phyloP scores from a whole-genome alignment of 169 alveolate genomes.

The Plasmodium coatneyi region DNA sequence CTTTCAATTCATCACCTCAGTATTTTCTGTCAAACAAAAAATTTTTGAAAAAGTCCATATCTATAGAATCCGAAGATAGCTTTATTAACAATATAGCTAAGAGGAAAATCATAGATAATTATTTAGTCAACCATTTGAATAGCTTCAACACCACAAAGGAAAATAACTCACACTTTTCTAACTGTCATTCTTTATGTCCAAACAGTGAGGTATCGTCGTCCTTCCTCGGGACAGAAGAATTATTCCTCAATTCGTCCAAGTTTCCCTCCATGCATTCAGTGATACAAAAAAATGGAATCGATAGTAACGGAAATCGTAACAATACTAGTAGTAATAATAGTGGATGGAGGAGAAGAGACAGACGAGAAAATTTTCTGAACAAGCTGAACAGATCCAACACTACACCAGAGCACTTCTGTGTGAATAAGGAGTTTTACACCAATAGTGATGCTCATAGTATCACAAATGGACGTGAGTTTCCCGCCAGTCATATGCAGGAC shows the following conservation, averaged over 20 bases:
- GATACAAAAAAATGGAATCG: slow-evolving; percentile 6
- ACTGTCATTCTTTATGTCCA: slow-evolving; percentile 43
- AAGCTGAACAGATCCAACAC: slow-evolving; percentile 45
- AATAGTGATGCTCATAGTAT: not conserved
- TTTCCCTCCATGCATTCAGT: slow-evolving; percentile 73
- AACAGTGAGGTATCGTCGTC: slow-evolving; percentile 60
- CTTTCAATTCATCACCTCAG: slow-evolving; percentile 55
- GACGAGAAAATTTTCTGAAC: not conserved
- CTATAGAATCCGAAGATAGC: slow-evolving; percentile 51
- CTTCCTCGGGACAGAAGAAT: slow-evolving; percentile 61
- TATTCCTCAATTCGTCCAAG: slow-evolving; percentile 60
- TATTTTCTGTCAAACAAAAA: slow-evolving; percentile 26
- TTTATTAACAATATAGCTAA: slow-evolving; percentile 40
- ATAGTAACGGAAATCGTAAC: not conserved
- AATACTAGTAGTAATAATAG: not conserved
- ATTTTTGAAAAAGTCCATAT: slow-evolving; percentile 25
- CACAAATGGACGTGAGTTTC: slow-evolving; percentile 1
- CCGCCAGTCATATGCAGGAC: not conserved
- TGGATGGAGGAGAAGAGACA: not conserved
- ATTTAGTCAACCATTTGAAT: slow-evolving; percentile 40
- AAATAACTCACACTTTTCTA: slow-evolving; percentile 40
- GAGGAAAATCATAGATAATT: slow-evolving; percentile 50
- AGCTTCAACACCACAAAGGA: slow-evolving; percentile 46
- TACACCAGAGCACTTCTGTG: slow-evolving; percentile 15
- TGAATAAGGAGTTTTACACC: slow-evolving; percentile 5